Base-by-base conservation (phyloP, 78 protist genomes). In the Protostelium mycophagum region DNA sequence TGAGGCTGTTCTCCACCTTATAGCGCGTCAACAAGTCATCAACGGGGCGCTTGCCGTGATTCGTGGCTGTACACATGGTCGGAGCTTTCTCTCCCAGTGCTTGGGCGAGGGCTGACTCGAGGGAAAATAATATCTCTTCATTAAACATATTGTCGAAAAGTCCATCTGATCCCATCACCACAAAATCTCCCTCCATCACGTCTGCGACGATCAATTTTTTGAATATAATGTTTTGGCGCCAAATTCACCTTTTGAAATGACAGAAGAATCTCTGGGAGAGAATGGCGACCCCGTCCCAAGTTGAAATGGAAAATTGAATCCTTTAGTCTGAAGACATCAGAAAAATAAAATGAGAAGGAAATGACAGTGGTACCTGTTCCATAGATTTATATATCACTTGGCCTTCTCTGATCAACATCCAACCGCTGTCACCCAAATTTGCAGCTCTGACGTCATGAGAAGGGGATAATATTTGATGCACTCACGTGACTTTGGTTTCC, bases 151-250 rank as follows among this genome's bases (percentile, higher is more conserved):
- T 96, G 92, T 96, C 98, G 38, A 92, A 91, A 38, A 96, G 89
- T 36, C 98, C 98, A 35, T 96, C 98, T 29, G 98, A 92, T 34
- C 95, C 96, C 85, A 96, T 36, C 1, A 96, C 90, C 31, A 96
- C 73, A 1, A 93, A 16, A 63, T 96, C 96, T 34, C 94, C 95
- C 28, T 88, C 85, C 29, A 87, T 88, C n/a, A 94, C 90, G 25
- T 85, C 88, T 51, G 73, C 5, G 16, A 51, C 16, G 73, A 16
- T 51, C 31, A 51, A n/a, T n/a, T n/a, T n/a, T n/a, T n/a, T n/a
- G 73, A 51, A 51, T 5, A 51, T 5, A 16, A 51, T 51, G 16
- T 16, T 25, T 5, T 25, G 73, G 16, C 31, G 73, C 5, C 73
- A 51, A 5, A 51, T 25, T 5, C 73, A 51, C 73, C 73, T 51